phyloP scores from a whole-genome alignment of 495 filamentous ascomycete species.

The Hypoxylon cercidicola region DNA sequence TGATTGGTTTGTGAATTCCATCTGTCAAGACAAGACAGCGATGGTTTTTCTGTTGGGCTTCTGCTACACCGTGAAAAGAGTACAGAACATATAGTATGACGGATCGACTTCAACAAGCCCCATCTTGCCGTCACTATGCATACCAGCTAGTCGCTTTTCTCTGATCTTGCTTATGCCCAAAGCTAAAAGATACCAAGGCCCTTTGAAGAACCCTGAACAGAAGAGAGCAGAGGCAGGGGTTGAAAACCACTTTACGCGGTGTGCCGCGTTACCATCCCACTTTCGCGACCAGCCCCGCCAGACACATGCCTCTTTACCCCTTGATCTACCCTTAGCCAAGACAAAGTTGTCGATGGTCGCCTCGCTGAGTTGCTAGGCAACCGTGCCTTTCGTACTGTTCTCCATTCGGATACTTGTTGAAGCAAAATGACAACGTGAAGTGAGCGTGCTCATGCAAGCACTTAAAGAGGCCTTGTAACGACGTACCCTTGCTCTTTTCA shows the following conservation, averaged over 20 bases:
- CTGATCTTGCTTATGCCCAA: slow-evolving; percentile 6
- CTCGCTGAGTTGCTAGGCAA: slow-evolving; percentile 49
- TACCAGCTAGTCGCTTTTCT: slow-evolving; percentile 2
- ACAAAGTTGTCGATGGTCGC: slow-evolving; percentile 29
- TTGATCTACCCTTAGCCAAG: slow-evolving; percentile 41
- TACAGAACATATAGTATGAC: slow-evolving; percentile 4
- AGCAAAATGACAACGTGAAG: slow-evolving; percentile 5
- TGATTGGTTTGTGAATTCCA: slow-evolving; percentile 32
- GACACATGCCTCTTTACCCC: slow-evolving; percentile 25
- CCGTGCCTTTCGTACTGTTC: slow-evolving; percentile 44
- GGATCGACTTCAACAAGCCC: slow-evolving; percentile 15
- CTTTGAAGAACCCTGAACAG: slow-evolving; percentile 12
- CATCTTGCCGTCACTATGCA: slow-evolving; percentile 17
- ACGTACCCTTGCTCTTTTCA: slow-evolving; percentile 24
- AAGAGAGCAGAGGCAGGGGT: slow-evolving; percentile 31
- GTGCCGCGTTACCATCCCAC: slow-evolving; percentile 46
- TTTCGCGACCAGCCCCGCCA: slow-evolving; percentile 42
- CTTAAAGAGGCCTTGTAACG: slow-evolving; percentile 44
- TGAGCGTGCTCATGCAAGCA: slow-evolving; percentile 48
- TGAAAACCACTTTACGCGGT: slow-evolving; percentile 51
- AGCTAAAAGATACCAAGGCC: not conserved
- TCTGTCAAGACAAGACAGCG: slow-evolving; percentile 4
- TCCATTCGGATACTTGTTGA: slow-evolving; percentile 15
- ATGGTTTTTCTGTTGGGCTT: slow-evolving; percentile 26
- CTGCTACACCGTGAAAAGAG: slow-evolving; percentile 16